Percentiles rank a stretch among this genome's conserved stretches.
These are phyloP conservation scores for Novakomyces olei DNA, from an alignment of 805 yeast genomes.

Conservation along the genomic window DNA sequence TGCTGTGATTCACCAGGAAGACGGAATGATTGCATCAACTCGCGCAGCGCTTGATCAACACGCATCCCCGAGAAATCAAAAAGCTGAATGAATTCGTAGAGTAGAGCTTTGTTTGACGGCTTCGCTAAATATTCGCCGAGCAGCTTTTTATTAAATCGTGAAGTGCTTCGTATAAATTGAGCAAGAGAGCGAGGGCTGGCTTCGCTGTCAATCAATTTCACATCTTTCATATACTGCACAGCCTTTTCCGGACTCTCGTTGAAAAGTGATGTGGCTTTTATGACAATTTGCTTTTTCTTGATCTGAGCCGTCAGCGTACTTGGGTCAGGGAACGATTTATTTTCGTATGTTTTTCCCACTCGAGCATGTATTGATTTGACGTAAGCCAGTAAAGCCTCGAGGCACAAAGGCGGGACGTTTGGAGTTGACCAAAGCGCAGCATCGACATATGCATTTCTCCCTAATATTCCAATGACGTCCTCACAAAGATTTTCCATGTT, in stretches of 20 bases:
- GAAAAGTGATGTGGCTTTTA: conserved; percentile 50
- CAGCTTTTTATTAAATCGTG: conserved; percentile 64
- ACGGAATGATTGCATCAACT: conserved; percentile 60
- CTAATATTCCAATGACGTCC: conserved; percentile 43
- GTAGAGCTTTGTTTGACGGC: conserved; percentile 36
- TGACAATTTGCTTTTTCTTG: conserved; percentile 45
- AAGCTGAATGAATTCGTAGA: conserved; percentile 39
- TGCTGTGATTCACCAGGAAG: conserved; percentile 96
- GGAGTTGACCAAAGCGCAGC: conserved; percentile 2
- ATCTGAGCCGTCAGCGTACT: conserved; percentile 7
- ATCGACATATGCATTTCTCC: conserved; percentile 19
- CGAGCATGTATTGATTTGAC: conserved; percentile 8
- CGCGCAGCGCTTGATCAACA: conserved; percentile 81
- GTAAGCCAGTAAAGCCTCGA: conserved; percentile 59
- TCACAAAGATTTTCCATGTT: conserved; percentile 61
- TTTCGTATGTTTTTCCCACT: too few relatives aligned
- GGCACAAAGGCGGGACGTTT: conserved; percentile 77
- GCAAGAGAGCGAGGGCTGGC: conserved; percentile 43
- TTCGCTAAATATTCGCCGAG: conserved; percentile 74
- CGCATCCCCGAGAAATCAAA: conserved; percentile 60
- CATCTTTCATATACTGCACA: conserved; percentile 35
- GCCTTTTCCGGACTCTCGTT: conserved; percentile 67
- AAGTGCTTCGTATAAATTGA: conserved; percentile 52
- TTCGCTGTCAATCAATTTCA: conserved; percentile 35
- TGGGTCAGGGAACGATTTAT: conserved; percentile 4